These are phyloP conservation scores for Carpinus fangiana DNA, from an alignment of 306 rosid genomes.

Conservation along the genomic window DNA sequence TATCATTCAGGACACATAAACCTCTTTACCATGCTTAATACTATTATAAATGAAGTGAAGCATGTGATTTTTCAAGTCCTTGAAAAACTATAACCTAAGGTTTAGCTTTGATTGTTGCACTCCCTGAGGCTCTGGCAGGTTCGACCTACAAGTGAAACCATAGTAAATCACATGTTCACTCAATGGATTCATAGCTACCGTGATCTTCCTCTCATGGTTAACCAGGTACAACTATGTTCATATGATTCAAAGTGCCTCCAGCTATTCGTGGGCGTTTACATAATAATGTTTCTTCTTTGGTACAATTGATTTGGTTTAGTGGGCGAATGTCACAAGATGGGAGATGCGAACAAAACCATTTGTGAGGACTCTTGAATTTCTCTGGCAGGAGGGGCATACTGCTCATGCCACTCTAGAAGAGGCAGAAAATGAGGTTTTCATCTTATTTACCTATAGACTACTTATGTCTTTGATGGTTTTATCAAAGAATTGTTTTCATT, in stretches of 20 bases:
- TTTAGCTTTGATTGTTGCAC: constrained; percentile 77
- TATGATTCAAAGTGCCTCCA: constrained; percentile 1
- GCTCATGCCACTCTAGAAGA: constrained; percentile 89
- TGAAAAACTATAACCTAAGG: constrained; percentile 57
- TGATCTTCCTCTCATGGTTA: constrained; percentile 90
- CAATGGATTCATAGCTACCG: constrained; percentile 98
- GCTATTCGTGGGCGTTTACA: not conserved
- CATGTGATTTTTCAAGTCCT: constrained; percentile 17
- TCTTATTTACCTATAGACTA: constrained; percentile 21
- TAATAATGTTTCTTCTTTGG: constrained; percentile 7
- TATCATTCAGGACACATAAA: not conserved
- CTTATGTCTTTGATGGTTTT: not conserved
- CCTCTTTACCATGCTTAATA: not conserved
- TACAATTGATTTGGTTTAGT: constrained; percentile 50
- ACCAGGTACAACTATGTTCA: constrained; percentile 58
- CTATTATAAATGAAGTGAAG: constrained; percentile 14
- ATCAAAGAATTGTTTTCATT: constrained; percentile 1
- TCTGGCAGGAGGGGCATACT: constrained; percentile 99
- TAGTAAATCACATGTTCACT: constrained; percentile 96
- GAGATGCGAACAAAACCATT: constrained; percentile 98
- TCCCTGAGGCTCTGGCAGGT: constrained; percentile 97
- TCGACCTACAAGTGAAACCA: constrained; percentile 90
- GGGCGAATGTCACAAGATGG: constrained; percentile 99
- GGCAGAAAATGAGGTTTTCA: constrained; percentile 87
- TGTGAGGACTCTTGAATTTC: constrained; percentile 94